Conservation (phyloP, 768 basidiomycete genomes). For the Kwoniella botswanensis region DNA sequence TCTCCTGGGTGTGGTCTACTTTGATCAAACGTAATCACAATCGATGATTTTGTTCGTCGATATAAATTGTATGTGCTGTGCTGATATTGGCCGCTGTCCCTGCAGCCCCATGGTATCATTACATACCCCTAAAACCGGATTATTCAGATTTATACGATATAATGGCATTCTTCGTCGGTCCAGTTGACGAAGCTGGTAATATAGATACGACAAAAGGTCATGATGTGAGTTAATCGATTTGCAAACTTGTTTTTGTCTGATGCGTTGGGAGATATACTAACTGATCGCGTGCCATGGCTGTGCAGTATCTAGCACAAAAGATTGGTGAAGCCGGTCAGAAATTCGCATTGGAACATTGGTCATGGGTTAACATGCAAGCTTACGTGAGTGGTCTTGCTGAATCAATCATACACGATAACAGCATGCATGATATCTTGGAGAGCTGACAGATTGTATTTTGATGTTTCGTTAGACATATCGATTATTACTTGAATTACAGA, state of each 20-base stretch:
- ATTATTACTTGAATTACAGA: constrained; percentile 48
- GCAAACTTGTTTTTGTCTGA: too few relatives aligned
- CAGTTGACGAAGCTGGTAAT: constrained; percentile 60
- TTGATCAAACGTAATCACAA: neutral
- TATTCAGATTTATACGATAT: constrained; percentile 73
- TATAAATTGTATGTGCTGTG: too few relatives aligned
- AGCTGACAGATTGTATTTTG: too few relatives aligned
- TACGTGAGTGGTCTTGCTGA: constrained; percentile 40
- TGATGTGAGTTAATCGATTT: constrained; percentile 59
- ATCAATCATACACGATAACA: too few relatives aligned
- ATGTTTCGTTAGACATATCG: constrained; percentile 46
- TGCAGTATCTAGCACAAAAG: constrained; percentile 52
- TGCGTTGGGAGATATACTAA: too few relatives aligned
- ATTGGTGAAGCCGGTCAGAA: constrained; percentile 55
- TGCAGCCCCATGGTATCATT: constrained; percentile 71
- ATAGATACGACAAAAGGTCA: constrained; percentile 64
- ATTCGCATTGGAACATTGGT: constrained; percentile 56
- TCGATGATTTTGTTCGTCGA: neutral
- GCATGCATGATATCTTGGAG: too few relatives aligned
- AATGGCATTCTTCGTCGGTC: constrained; percentile 73
- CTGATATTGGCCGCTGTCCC: neutral
- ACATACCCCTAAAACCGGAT: constrained; percentile 70
- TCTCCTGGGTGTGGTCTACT: neutral
- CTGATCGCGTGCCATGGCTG: too few relatives aligned
- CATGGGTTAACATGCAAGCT: constrained; percentile 57